A percentile compares a stretch with the other conserved stretches of the same genome.
Conservation (phyloP, 208 protist genomes). For the Zelonia costaricensis region DNA sequence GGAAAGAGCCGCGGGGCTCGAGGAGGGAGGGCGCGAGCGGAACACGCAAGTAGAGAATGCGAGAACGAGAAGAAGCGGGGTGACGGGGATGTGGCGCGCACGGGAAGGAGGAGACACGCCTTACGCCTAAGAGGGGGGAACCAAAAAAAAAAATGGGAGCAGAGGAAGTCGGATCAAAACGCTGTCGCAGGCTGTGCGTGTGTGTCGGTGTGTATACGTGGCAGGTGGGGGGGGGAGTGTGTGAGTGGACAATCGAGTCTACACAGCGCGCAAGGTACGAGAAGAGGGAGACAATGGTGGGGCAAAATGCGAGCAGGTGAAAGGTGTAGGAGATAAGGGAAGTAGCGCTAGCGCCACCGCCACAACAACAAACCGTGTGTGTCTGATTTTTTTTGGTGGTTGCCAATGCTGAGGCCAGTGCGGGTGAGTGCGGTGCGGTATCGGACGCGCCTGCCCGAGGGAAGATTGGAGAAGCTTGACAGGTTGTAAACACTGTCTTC, state of each 20-base stretch:
- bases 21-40: too few species aligned
- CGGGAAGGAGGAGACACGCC: not conserved
- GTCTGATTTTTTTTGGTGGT: too few species aligned
- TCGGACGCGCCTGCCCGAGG: too few species aligned
- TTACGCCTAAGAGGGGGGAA: too few species aligned
- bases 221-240: not conserved
- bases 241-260: not conserved
- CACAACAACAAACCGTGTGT: too few species aligned
- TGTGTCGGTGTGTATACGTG: not conserved
- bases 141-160: not conserved
- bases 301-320: too few species aligned
- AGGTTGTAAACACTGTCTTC: too few species aligned
- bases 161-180: constrained; percentile 1
- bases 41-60: too few species aligned
- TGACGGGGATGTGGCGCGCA: not conserved
- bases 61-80: not conserved
- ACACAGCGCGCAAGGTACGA: not conserved
- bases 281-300: not conserved
- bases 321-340: not conserved
- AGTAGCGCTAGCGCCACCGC: not conserved
- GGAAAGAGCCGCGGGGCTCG: too few species aligned
- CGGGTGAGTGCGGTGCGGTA: too few species aligned
- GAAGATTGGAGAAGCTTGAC: too few species aligned
- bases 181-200: not conserved
- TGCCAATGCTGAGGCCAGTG: too few species aligned